These are phyloP conservation scores for Blastomyces gilchristii DNA, from an alignment of 2,329 filamentous ascomycete genomes.

Conservation along the genomic window DNA sequence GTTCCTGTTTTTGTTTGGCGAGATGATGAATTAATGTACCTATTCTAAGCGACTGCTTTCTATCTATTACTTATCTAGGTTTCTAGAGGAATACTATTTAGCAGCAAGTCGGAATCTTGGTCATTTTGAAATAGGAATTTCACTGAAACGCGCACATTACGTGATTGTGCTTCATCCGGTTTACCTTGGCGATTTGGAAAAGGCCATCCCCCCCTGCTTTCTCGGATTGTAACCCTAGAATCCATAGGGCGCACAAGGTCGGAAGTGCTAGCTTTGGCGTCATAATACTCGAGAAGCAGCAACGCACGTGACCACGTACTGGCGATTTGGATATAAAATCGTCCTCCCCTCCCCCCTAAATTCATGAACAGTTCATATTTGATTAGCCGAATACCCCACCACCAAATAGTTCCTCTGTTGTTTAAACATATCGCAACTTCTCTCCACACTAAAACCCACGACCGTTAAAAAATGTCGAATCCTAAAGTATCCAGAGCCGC, in stretches of 20 bases:
- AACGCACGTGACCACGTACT: not conserved
- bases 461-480: slow-evolving; percentile 1
- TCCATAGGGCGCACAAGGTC: not conserved
- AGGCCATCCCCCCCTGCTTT: too few species aligned
- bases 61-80: not conserved
- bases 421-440: not conserved
- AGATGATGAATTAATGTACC: not conserved
- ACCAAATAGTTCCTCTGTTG: not conserved
- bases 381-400: not conserved
- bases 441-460: not conserved
- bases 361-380: not conserved
- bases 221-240: too few species aligned
- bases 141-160: not conserved
- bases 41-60: not conserved
- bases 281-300: not conserved
- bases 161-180: not conserved
- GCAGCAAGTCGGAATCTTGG: not conserved
- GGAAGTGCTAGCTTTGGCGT: not conserved
- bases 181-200: too few species aligned
- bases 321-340: not conserved
- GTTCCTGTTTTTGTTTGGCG: not conserved
- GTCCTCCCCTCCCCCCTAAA: not conserved
- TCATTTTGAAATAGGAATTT: not conserved
- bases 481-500: slow-evolving; percentile 10
- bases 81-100: not conserved